Conservation (phyloP, 768 basidiomycete genomes). For the Phylloporus sp. region DNA sequence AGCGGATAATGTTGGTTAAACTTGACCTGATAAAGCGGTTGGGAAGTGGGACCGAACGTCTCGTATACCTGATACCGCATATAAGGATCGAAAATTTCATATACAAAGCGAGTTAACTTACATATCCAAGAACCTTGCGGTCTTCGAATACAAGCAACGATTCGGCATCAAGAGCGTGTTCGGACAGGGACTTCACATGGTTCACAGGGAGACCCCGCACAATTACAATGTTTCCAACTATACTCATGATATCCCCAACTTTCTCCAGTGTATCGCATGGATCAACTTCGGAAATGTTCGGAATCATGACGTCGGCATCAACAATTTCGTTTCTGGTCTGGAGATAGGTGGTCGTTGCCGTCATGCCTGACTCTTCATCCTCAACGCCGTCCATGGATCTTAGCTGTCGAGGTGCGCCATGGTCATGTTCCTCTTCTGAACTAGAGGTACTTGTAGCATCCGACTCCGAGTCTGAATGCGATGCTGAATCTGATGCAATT, state of each 20-base stretch:
- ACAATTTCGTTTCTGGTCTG: conserved; percentile 69
- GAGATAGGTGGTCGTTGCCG: conserved; percentile 42
- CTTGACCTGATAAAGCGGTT: conserved; percentile 86
- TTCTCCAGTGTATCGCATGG: conserved; percentile 64
- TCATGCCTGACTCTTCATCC: conserved; percentile 48
- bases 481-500: conserved; percentile 33
- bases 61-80: conserved; percentile 66
- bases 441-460: conserved; percentile 19
- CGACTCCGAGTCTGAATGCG: conserved; percentile 35
- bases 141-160: conserved; percentile 90
- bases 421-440: conserved; percentile 16
- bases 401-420: conserved; percentile 3
- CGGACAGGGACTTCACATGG: conserved; percentile 43
- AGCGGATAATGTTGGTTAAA: conserved; percentile 67
- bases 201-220: conserved; percentile 57
- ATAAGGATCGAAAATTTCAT: conserved; percentile 10
- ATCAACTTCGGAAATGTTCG: conserved; percentile 60
- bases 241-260: conserved; percentile 74
- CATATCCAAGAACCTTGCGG: conserved; percentile 84
- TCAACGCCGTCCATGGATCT: conserved; percentile 33
- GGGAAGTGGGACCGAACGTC: conserved; percentile 90
- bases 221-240: conserved; percentile 70
- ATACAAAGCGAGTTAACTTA: conserved; percentile 39
- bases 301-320: conserved; percentile 56
- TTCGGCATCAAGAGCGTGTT: conserved; percentile 78